Evolutionary conservation across 2,329 filamentous ascomycete species (phyloP), one percentile per base, ranked within the genome.

Genomic region (Fusarium liriodendri): DNA sequence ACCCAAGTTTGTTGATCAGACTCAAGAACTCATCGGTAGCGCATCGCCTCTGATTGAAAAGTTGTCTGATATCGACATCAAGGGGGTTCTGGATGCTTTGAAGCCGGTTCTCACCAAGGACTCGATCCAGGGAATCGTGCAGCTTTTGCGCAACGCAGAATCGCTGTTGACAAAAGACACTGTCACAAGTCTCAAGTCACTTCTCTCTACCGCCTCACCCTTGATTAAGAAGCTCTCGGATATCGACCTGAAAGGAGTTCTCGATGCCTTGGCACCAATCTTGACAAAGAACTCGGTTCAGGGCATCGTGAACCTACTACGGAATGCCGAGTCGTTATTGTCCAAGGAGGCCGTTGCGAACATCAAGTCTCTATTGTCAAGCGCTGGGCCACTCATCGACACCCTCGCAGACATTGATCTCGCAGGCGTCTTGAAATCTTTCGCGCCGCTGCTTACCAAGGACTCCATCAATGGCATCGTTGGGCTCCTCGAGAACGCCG

Each of bases 391-490:
- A 1, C 61, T 78, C 0, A 68, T 81, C 4, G 72, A 78, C 3
- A 72, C 73, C 6, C 40, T 82, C 2, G 64, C 79, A 47, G 79
- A 82, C 54, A 76, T 85, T 6, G 80, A 85, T 29, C 73, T 85
- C 0, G 71, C 79, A 50, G 78, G 78, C 5, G 67, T 84, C 2
- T 68, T 84, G 5, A 73, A 80, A 3, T 69, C 72, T 0, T 68
- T 77, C 7, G 65, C 65, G 13, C 77, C 80, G 1, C 69, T 82
- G 1, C 69, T 82, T 8, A 79, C 76, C 4, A 66, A 75, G 9
- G 72, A 79, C 1, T 75, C 72, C 4, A 71, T 80, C 40, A 60
- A 79, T 47, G 76, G 73, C 18, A 70, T 81, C 22, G 74, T 78
- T 1, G 63, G 61, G 2, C 66, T 81, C 7, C 42, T 81, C 0